Conservation (phyloP, 1,284 basidiomycete genomes). For the Earliella scabrosa region DNA sequence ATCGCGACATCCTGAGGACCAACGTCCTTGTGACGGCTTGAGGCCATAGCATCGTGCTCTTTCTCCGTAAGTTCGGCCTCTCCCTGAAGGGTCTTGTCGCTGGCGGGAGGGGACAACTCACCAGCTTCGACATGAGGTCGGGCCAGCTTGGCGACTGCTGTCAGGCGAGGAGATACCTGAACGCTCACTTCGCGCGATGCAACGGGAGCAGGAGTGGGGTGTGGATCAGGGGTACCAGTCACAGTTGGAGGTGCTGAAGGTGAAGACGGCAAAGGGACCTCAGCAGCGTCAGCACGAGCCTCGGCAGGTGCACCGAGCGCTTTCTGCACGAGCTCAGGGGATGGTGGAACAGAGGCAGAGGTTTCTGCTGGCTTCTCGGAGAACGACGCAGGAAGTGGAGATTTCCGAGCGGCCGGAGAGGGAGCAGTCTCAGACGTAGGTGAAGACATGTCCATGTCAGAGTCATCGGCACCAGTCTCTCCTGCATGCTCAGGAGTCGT, state of each 20-base stretch:
- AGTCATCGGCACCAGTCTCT: slow-evolving; percentile 17
- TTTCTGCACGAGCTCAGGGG: too few species aligned
- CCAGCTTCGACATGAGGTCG: slow-evolving; percentile 12
- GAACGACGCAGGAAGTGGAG: neutral
- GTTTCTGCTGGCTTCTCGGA: neutral
- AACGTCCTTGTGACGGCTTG: neutral
- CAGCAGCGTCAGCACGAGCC: neutral
- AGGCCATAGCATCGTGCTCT: slow-evolving; percentile 2
- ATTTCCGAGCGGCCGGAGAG: neutral
- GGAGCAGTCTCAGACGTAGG: slow-evolving; percentile 14
- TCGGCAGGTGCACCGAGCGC: neutral
- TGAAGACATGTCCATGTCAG: slow-evolving; percentile 31
- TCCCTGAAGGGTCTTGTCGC: slow-evolving; percentile 23
- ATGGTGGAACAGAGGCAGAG: neutral
- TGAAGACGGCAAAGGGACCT: neutral
- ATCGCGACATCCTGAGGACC: neutral
- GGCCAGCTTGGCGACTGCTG: neutral
- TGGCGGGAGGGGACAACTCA: slow-evolving; percentile 21
- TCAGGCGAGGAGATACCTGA: slow-evolving; percentile 5
- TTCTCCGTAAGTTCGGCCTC: slow-evolving; percentile 17
- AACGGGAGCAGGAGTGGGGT: neutral
- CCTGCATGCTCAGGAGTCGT: slow-evolving; percentile 16
- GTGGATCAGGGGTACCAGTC: neutral
- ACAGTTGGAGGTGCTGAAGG: neutral
- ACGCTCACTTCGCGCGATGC: slow-evolving; percentile 4